These are phyloP conservation scores for Ophiocordyceps robertsii DNA, from an alignment of 2,329 filamentous ascomycete genomes.

Conservation along the genomic window DNA sequence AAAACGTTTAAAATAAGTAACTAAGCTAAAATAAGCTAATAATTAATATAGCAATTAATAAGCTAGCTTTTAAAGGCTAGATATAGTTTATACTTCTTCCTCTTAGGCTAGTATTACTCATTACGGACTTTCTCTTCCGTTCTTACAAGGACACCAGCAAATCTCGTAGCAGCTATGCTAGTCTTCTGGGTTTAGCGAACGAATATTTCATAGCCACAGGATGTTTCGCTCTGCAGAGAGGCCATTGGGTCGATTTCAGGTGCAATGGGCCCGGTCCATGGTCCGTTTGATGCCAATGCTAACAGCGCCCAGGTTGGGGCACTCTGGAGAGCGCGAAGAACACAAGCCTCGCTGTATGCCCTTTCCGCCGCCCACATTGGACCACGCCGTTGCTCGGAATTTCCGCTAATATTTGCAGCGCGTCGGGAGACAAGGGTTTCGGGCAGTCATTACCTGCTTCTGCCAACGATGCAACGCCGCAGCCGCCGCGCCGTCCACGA, in stretches of 20 bases:
- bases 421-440: not conserved
- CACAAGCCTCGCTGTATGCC: constrained; percentile 1
- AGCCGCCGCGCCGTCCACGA: constrained; percentile 49
- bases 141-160: too few relatives aligned
- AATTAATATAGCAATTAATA: too few relatives aligned
- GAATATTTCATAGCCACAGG: too few relatives aligned
- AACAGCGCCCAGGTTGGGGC: constrained; percentile 1
- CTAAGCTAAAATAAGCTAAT: too few relatives aligned
- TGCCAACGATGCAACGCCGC: not conserved
- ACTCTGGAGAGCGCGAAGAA: constrained; percentile 1
- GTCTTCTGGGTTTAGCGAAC: too few relatives aligned
- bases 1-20: too few relatives aligned
- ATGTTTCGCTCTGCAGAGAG: constrained; percentile 1
- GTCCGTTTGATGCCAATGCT: not conserved
- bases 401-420: not conserved
- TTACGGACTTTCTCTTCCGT: too few relatives aligned
- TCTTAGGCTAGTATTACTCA: too few relatives aligned
- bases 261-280: constrained; percentile 2
- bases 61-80: too few relatives aligned
- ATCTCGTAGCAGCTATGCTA: too few relatives aligned
- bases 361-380: not conserved
- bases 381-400: too few relatives aligned
- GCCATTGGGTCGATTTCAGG: constrained; percentile 11
- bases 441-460: not conserved
- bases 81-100: too few relatives aligned